These are phyloP conservation scores for Dovyalis caffra DNA, from an alignment of 345 rosid genomes.

Conservation along the genomic window DNA sequence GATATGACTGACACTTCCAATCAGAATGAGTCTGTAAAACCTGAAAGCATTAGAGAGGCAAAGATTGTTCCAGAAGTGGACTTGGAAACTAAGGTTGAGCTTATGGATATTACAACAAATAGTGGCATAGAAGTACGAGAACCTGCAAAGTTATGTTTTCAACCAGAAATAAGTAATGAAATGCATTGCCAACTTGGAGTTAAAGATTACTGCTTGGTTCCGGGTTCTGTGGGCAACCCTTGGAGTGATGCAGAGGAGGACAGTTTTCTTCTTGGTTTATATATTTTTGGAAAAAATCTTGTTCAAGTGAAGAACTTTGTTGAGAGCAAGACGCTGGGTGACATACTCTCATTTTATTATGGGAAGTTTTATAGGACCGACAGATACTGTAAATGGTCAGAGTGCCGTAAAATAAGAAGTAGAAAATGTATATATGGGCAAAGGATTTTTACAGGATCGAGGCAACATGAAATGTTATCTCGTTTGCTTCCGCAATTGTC, in stretches of 20 bases:
- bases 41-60: conserved; percentile 13
- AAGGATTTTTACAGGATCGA: conserved; percentile 64
- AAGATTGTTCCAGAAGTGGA: conserved; percentile 4
- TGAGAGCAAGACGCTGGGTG: conserved; percentile 56
- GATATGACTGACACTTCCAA: conserved; percentile 13
- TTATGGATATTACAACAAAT: conserved; percentile 3
- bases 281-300: conserved; percentile 68
- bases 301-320: conserved; percentile 52
- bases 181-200: conserved; percentile 15
- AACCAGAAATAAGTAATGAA: conserved; percentile 16
- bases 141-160: conserved; percentile 16
- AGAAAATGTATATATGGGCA: conserved; percentile 50
- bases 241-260: conserved; percentile 48
- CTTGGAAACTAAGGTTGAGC: conserved; percentile 20
- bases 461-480: conserved; percentile 64
- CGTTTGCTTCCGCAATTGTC: conserved; percentile 47
- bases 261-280: conserved; percentile 67
- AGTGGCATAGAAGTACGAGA: conserved; percentile 8
- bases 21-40: conserved; percentile 10
- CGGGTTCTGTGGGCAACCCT: conserved; percentile 45
- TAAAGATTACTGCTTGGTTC: conserved; percentile 30
- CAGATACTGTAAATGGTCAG: conserved; percentile 59
- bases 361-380: conserved; percentile 61
- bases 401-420: conserved; percentile 51
- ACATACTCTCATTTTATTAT: conserved; percentile 62